These are phyloP conservation scores for Mucor piriformis DNA, from an alignment of 371 early-diverging fungal species.

Conservation along the genomic window DNA sequence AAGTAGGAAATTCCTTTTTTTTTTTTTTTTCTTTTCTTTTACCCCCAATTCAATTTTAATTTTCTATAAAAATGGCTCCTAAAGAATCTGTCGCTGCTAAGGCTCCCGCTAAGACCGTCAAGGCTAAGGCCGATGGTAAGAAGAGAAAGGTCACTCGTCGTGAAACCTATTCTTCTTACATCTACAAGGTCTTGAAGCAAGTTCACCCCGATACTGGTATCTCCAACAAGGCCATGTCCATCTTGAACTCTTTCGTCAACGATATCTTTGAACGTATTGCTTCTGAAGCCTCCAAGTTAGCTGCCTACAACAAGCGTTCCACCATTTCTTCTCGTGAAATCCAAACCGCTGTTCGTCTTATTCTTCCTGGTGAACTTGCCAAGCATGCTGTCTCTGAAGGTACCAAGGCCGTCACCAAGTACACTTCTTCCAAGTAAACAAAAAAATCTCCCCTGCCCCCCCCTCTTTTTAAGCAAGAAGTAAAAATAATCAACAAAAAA, in stretches of 20 bases:
- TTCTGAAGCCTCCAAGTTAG: constrained; percentile 89
- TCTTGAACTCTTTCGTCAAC: constrained; percentile 97
- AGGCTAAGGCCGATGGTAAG: constrained; percentile 41
- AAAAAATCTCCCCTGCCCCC: not conserved
- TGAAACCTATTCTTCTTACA: constrained; percentile 94
- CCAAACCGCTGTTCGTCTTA: constrained; percentile 92
- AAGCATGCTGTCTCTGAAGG: constrained; percentile 98
- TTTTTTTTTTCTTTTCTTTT: not conserved
- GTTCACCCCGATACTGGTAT: constrained; percentile 98
- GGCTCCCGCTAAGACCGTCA: constrained; percentile 4
- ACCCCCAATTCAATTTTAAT: not conserved
- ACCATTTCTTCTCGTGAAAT: constrained; percentile 96
- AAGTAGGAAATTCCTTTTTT: not conserved
- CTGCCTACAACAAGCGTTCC: constrained; percentile 93
- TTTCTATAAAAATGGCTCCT: constrained; percentile 9
- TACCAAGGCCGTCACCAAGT: constrained; percentile 97
- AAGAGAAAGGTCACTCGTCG: constrained; percentile 69
- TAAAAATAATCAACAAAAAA: too few relatives aligned
- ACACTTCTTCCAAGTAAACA: constrained; percentile 76
- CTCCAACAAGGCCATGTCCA: constrained; percentile 98
- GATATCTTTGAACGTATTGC: constrained; percentile 96
- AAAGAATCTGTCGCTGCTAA: constrained; percentile 12
- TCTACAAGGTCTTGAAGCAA: constrained; percentile 97
- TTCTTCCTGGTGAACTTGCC: constrained; percentile 95
- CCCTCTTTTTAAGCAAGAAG: too few relatives aligned